Base-by-base conservation (phyloP, 345 rosid species). In the Camelina hispida region DNA sequence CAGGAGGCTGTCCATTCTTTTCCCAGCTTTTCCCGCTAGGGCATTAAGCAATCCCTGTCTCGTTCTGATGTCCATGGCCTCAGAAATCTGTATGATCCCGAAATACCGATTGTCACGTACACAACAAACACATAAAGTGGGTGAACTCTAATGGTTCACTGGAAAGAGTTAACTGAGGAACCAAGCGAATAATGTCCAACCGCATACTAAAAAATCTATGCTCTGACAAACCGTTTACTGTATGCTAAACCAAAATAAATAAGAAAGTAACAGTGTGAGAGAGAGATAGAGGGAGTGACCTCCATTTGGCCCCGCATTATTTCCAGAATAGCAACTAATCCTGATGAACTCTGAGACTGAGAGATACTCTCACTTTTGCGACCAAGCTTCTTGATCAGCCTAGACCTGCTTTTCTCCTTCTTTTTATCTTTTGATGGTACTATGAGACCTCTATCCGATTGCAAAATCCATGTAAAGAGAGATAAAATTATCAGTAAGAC, bases 291-390 rank as follows among this genome's bases (percentile, higher is more conserved):
- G 54, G 61, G 66, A 34, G 20, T 68, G 78, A 95, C 99, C 99
- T 95, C 99, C 97, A 95, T 86, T 74, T 92, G 99, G 43, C 87
- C 93, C 63, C 96, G 91, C 96, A 95, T 89, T 52, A 85, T 84
- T 79, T 92, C 99, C 78, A 92, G 75, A 76, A 95, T 84, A 74
- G 89, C 83, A 81, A 85, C 91, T 85, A 95, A 74, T 71, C 97
- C 98, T 51, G 93, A 71, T 30, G 90, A 82, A 73, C 74, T 85
- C 60, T 87, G 87, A 53, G 97, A 85, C 73, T 89, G 92, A 16
- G 79, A 43, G 68, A 79, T 78, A 57, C 74, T 86, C 75, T 85
- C 97, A 78, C 80, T 90, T 88, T 78, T 87, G 70, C 91, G 90
- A 52, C 97, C 95, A 75, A 95, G 97, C 92, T 95, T 95, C 85